These are phyloP conservation scores for Suhomyces pyralidae DNA, from an alignment of 805 yeast genomes.

Conservation along the genomic window DNA sequence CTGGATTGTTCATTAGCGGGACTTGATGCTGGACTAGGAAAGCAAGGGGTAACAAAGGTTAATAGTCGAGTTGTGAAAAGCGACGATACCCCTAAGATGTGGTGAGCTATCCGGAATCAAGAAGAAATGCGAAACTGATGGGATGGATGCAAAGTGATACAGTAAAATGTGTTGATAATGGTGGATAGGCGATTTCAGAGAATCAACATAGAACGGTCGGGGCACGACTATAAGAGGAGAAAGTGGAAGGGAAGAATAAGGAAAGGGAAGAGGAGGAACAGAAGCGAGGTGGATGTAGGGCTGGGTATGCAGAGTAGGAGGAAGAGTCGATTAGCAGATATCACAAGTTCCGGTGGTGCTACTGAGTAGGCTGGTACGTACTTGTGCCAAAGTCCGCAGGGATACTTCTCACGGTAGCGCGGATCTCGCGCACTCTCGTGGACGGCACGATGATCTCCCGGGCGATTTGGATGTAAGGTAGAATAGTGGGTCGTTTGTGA, in stretches of 20 bases:
- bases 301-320: neutral
- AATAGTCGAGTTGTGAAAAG: neutral
- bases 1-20: slow-evolving; percentile 2
- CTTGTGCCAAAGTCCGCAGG: neutral
- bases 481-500: neutral
- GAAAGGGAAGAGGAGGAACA: neutral
- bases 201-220: neutral
- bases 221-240: neutral
- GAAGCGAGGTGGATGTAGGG: neutral
- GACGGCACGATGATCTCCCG: neutral
- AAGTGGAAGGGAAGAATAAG: neutral
- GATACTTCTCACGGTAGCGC: neutral
- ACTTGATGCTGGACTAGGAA: neutral
- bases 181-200: neutral
- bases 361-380: neutral
- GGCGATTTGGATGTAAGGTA: neutral
- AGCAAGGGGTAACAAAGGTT: neutral
- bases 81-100: neutral
- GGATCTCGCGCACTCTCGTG: neutral
- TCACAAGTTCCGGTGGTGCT: neutral
- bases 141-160: neutral
- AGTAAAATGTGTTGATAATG: neutral
- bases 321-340: neutral
- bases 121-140: neutral
- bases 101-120: neutral